phyloP scores from a whole-genome alignment of 1,284 basidiomycete species.

The Paramarasmius palmivorus region DNA sequence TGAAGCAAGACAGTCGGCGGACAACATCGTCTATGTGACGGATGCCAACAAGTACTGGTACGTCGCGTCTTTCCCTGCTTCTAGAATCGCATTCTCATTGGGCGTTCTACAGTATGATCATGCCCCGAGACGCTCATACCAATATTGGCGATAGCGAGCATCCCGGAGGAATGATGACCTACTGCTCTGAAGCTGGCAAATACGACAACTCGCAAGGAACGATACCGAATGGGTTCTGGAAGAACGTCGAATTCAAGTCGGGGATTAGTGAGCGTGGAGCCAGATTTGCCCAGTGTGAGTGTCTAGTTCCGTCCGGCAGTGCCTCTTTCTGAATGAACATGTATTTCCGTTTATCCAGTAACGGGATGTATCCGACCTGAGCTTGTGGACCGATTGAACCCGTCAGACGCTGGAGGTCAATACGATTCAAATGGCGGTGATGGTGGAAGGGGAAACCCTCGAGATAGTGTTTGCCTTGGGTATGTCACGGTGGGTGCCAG shows the following conservation, averaged over 20 bases:
- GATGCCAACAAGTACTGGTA: slow-evolving; percentile 21
- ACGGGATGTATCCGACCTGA: slow-evolving; percentile 50
- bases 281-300: slow-evolving; percentile 42
- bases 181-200: slow-evolving; percentile 40
- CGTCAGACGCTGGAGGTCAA: slow-evolving; percentile 46
- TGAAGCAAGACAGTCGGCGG: slow-evolving; percentile 7
- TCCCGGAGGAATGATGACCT: slow-evolving; percentile 49
- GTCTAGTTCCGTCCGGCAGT: background rate
- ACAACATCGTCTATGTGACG: slow-evolving; percentile 24
- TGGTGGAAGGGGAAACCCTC: slow-evolving; percentile 45
- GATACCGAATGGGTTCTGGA: slow-evolving; percentile 46
- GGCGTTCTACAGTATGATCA: slow-evolving; percentile 35
- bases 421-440: slow-evolving; percentile 53
- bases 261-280: slow-evolving; percentile 38
- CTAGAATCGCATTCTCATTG: background rate
- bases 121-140: slow-evolving; percentile 44
- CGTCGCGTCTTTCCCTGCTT: background rate
- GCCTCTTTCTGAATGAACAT: background rate
- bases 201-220: slow-evolving; percentile 39
- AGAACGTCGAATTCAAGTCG: slow-evolving; percentile 39
- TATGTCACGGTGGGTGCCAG: slow-evolving; percentile 22
- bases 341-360: slow-evolving; percentile 30
- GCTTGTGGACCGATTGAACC: slow-evolving; percentile 39
- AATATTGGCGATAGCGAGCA: slow-evolving; percentile 53
- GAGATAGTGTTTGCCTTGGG: slow-evolving; percentile 47